Percentiles rank a stretch among this genome's conserved stretches.
Evolutionary conservation across 2,329 filamentous ascomycete genomes (phyloP).

Genomic region (Emericellopsis atlantica): DNA sequence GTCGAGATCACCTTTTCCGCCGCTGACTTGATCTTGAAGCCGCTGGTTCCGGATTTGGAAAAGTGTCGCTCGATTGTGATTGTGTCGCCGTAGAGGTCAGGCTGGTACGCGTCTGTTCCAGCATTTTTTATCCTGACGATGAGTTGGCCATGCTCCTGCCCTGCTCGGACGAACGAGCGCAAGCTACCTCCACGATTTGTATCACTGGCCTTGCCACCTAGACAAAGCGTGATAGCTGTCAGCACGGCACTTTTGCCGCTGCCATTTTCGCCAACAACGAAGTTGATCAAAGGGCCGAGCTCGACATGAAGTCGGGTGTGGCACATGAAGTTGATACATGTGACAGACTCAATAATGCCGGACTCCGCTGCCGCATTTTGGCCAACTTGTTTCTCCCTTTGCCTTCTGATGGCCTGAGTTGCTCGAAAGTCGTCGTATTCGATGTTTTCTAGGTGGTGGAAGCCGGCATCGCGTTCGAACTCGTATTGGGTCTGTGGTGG

Average conservation of each 20-base stretch:
- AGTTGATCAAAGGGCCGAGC: conserved; percentile 92
- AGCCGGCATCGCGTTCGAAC: conserved; percentile 44
- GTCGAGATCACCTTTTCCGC: conserved; percentile 61
- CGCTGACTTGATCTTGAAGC: conserved; percentile 76
- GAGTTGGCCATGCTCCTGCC: conserved; percentile 62
- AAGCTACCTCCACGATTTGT: conserved; percentile 87
- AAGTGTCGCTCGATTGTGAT: conserved; percentile 92
- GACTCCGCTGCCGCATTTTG: conserved; percentile 69
- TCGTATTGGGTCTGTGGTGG: conserved; percentile 50
- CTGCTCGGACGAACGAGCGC: conserved; percentile 85
- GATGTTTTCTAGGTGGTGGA: conserved; percentile 41
- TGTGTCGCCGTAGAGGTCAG: conserved; percentile 67
- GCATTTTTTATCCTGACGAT: conserved; percentile 84
- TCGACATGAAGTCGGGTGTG: conserved; percentile 70
- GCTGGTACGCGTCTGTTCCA: conserved; percentile 73
- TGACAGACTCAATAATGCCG: conserved; percentile 79
- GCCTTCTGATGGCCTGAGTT: conserved; percentile 47
- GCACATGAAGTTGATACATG: conserved; percentile 93
- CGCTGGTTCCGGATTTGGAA: conserved; percentile 57
- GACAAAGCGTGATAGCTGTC: conserved; percentile 81
- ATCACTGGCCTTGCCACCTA: conserved; percentile 87
- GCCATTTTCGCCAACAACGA: conserved; percentile 94
- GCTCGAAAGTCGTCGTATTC: conserved; percentile 50
- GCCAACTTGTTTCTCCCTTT: conserved; percentile 31
- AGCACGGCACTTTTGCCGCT: conserved; percentile 95